Base-by-base conservation (phyloP, 768 basidiomycete species). In the Udeniomyces megalosporus region DNA sequence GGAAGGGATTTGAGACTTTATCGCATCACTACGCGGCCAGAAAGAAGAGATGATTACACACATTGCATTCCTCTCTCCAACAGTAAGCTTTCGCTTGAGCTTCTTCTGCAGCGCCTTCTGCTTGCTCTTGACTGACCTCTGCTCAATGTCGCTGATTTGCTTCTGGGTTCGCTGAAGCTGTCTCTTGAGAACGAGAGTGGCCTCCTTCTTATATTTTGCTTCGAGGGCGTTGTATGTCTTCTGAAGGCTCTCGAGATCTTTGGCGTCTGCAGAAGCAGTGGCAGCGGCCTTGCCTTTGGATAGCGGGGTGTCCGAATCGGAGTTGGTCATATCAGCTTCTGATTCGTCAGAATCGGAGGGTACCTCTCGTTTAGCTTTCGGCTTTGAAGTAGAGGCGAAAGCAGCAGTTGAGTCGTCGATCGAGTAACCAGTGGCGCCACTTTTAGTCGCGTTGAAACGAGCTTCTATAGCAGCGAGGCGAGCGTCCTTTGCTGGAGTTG, bases 51-150 rank as follows among this genome's bases (percentile, higher is more conserved):
- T 14, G 53, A 20, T 58, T 42, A 71, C 81, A 61, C 70, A 86
- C 83, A 72, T 80, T 29, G 58, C 11, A 52, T 65, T 75, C 69
- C 68, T 72, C 68, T 75, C 73, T 11, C 71, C 71, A 64, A 71
- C 78, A 14, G 86, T 88, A 66, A 93, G 74, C 67, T 78, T 81
- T 29, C 90, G 80, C 69, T 83, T 77, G 61, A 73, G 68, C 53
- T 75, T 73, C 67, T 86, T 69, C 46, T 71, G 76, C 51, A 68
- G 70, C 70, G 84, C 80, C 55, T 70, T 60, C 34, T 62, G 48
- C 64, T 57, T 47, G 15, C 62, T n/a, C 57, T 22, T 52, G 58
- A 58, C 50, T 10, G 22, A 11, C 56, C 22, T 44, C 49, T 61
- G 56, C 51, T 64, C 66, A 52, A 59, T 53, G 17, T 52, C 45